A percentile compares a stretch with the other conserved stretches of the same genome.
Evolutionary conservation across 257 asterid genomes (phyloP).

Genomic region (Jasminum sambac): DNA sequence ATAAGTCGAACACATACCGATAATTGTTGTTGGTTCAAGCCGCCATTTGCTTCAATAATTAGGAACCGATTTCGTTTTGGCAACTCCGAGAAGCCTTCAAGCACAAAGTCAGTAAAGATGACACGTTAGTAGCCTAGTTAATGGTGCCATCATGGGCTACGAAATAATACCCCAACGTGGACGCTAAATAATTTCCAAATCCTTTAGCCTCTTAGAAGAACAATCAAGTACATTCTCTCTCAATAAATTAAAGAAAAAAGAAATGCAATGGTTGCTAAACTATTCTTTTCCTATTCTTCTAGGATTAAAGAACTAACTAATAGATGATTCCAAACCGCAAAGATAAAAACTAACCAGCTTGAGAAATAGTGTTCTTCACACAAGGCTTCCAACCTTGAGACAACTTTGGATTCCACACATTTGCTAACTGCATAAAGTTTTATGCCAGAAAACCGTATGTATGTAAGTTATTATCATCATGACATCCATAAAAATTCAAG

Average conservation of each 20-base stretch:
- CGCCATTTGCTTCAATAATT: slow-evolving; percentile 98
- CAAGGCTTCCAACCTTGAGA: slow-evolving; percentile 94
- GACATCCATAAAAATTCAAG: not conserved
- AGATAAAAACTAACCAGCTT: slow-evolving; percentile 51
- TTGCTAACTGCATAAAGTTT: slow-evolving; percentile 57
- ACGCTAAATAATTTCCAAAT: not conserved
- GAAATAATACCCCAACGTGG: slow-evolving; percentile 6
- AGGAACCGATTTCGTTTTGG: slow-evolving; percentile 83
- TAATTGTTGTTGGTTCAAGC: slow-evolving; percentile 93
- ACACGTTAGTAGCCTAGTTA: slow-evolving; percentile 17
- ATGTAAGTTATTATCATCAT: slow-evolving; percentile 3
- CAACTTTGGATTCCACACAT: slow-evolving; percentile 81
- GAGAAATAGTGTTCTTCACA: slow-evolving; percentile 57
- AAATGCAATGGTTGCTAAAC: not conserved
- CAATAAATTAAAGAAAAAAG: no score
- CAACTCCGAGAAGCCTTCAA: slow-evolving; percentile 56
- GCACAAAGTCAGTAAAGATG: slow-evolving; percentile 26
- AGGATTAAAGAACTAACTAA: not conserved
- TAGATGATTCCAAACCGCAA: not conserved
- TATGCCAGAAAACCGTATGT: slow-evolving; percentile 14
- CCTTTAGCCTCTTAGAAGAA: not conserved
- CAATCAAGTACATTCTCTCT: not conserved
- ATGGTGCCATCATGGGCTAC: slow-evolving; percentile 14
- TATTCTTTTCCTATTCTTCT: not conserved
- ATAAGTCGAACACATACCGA: slow-evolving; percentile 67